Percentiles rank a stretch among this genome's conserved stretches.
Evolutionary conservation across 768 basidiomycete species (phyloP).

Genomic region (Mycena galericulata): DNA sequence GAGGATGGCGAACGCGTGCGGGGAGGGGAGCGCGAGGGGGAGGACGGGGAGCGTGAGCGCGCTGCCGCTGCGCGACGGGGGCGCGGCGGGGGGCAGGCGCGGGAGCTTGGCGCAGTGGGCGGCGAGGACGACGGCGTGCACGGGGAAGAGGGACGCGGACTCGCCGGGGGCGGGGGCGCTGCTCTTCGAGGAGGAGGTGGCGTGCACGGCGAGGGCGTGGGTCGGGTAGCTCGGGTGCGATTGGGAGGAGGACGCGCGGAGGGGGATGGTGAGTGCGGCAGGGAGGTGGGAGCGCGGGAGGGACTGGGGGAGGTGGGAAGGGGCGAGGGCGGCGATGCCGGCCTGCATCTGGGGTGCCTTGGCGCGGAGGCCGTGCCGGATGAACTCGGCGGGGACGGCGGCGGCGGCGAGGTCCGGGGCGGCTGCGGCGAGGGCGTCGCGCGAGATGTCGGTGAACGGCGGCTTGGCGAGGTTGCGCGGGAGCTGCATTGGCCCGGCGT

Average conservation of each 20-base stretch:
- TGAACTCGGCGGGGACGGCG: conserved; percentile 62
- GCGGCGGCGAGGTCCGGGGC: conserved; percentile 60
- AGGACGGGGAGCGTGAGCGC: conserved; percentile 45
- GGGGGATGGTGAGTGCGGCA: conserved; percentile 42
- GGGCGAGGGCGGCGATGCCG: conserved; percentile 43
- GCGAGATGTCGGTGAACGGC: conserved; percentile 57
- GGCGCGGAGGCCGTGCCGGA: conserved; percentile 59
- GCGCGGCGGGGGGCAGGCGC: conserved; percentile 56
- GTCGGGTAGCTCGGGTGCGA: conserved; percentile 44
- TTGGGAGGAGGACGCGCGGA: conserved; percentile 21
- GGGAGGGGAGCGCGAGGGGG: conserved; percentile 59
- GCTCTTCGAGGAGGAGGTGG: conserved; percentile 37
- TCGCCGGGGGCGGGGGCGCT: conserved; percentile 29
- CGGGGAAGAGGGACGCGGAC: conserved; percentile 64
- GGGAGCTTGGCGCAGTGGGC: conserved; percentile 77
- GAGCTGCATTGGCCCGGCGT: conserved; percentile 36
- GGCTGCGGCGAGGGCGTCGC: conserved; percentile 60
- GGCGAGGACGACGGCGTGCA: conserved; percentile 78
- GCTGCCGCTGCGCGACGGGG: conserved; percentile 37
- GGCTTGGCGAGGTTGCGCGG: conserved; percentile 68
- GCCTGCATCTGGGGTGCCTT: conserved; percentile 38
- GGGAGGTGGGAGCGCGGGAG: conserved; percentile 47
- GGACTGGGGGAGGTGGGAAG: conserved; percentile 46
- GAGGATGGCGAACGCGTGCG: conserved; percentile 58
- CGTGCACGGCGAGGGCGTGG: conserved; percentile 67